Percentiles rank a stretch among this genome's conserved stretches.
Conservation (phyloP, 2,329 filamentous ascomycete genomes). For the Bipolaris cookei region DNA sequence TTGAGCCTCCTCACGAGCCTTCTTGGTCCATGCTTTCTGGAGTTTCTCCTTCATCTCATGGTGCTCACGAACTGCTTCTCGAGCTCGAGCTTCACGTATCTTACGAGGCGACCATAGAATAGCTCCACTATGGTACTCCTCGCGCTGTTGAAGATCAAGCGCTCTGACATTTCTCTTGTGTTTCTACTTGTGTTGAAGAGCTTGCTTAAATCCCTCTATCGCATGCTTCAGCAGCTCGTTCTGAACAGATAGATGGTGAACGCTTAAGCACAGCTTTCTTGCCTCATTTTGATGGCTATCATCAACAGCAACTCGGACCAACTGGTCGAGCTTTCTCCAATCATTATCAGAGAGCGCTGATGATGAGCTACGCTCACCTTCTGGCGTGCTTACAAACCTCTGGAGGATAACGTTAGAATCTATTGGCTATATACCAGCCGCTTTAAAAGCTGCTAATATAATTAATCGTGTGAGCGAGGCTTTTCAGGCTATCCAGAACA, state of each 20-base stretch:
- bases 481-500: slow-evolving; percentile 12
- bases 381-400: no score
- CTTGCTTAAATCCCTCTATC: neutral
- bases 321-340: neutral
- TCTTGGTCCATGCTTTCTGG: neutral
- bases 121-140: neutral
- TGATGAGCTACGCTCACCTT: no score
- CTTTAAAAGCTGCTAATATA: slow-evolving; percentile 8
- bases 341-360: neutral
- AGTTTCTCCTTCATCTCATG: no score
- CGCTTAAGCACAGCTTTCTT: neutral
- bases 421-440: slow-evolving; percentile 7
- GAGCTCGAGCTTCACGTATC: no score
- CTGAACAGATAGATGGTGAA: neutral
- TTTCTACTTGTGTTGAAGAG: neutral
- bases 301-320: neutral
- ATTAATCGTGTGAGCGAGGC: neutral
- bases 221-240: neutral
- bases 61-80: no score
- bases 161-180: neutral
- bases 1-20: no score
- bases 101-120: no score
- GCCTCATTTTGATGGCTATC: neutral
- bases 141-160: neutral
- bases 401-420: slow-evolving; percentile 7